Percentiles rank a stretch among this genome's conserved stretches.
These are phyloP conservation scores for Alternaria metachromatica DNA, from an alignment of 2,329 filamentous ascomycete species.

Conservation along the genomic window DNA sequence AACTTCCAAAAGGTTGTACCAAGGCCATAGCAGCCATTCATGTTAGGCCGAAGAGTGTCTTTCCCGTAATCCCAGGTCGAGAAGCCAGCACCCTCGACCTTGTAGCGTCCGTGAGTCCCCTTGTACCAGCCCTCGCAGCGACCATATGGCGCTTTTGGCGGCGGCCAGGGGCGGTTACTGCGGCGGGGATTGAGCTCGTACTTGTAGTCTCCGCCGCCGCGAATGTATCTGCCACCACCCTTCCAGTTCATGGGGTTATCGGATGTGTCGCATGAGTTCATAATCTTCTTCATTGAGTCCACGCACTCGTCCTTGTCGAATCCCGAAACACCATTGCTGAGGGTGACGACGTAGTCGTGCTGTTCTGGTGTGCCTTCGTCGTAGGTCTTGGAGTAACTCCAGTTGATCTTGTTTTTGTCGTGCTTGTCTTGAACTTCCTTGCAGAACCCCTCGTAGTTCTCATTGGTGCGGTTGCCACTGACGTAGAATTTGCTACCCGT, in stretches of 20 bases:
- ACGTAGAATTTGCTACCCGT: slow-evolving; percentile 2
- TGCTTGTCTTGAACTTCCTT: background rate
- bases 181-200: slow-evolving; percentile 8
- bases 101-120: background rate
- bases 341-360: background rate
- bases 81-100: slow-evolving; percentile 3
- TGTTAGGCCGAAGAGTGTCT: slow-evolving; percentile 4
- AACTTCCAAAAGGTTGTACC: slow-evolving; percentile 9
- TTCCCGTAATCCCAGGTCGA: background rate
- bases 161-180: background rate
- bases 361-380: background rate
- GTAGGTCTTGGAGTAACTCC: background rate
- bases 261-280: background rate
- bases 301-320: background rate
- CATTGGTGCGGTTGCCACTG: background rate
- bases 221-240: slow-evolving; percentile 1
- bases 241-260: slow-evolving; percentile 12
- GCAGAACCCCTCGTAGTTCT: background rate
- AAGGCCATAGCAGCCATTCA: slow-evolving; percentile 7
- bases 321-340: background rate
- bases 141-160: background rate
- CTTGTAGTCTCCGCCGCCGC: background rate
- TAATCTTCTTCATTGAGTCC: background rate
- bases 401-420: background rate
- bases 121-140: slow-evolving; percentile 10